These are phyloP conservation scores for Panus rudis DNA, from an alignment of 768 basidiomycete genomes.

Conservation along the genomic window DNA sequence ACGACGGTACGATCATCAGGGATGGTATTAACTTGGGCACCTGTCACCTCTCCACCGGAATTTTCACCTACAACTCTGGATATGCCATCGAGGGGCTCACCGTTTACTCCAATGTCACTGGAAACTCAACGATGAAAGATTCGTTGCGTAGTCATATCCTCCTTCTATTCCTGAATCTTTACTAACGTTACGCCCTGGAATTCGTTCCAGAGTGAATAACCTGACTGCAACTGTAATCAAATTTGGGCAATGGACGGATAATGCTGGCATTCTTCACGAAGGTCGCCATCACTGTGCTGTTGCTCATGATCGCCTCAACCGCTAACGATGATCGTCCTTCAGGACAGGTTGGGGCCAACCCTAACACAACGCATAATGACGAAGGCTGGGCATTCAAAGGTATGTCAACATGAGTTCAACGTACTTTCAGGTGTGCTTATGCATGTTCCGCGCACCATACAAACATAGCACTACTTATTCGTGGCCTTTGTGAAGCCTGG, in stretches of 20 bases:
- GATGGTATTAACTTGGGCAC: background rate
- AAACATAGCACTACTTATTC: background rate
- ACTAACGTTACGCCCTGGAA: too few relatives aligned
- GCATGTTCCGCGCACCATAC: background rate
- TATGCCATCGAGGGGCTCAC: constrained; percentile 2
- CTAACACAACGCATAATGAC: background rate
- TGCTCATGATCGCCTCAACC: too few relatives aligned
- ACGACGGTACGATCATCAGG: background rate
- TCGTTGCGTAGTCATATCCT: background rate
- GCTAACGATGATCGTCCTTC: background rate
- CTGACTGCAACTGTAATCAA: constrained; percentile 1
- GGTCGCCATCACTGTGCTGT: too few relatives aligned
- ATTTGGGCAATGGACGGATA: background rate
- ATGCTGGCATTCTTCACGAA: constrained; percentile 1
- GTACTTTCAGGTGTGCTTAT: background rate
- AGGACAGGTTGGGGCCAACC: background rate
- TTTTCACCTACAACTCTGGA: background rate
- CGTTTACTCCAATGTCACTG: too few relatives aligned
- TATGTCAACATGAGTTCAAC: background rate
- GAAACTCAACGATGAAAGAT: background rate
- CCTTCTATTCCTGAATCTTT: background rate
- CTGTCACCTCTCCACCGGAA: background rate
- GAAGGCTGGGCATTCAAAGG: background rate
- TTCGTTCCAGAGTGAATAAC: background rate
- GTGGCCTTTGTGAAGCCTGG: background rate